These are phyloP conservation scores for Trypethelium eluteriae DNA, from an alignment of 495 filamentous ascomycete genomes.

Conservation along the genomic window DNA sequence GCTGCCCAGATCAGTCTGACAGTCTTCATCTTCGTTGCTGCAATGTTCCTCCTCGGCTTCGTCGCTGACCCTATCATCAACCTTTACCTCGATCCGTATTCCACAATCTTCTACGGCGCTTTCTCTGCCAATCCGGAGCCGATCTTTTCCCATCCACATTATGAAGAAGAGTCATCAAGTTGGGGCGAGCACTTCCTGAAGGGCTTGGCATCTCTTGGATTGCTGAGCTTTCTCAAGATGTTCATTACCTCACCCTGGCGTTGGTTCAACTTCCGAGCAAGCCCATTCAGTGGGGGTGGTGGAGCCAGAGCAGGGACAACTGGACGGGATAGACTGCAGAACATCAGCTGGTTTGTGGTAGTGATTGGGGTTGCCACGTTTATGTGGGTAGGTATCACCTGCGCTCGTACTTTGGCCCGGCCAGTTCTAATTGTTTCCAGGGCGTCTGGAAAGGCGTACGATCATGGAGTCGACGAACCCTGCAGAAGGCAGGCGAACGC, in stretches of 20 bases:
- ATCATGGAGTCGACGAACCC: constrained; percentile 55
- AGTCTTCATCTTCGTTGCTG: constrained; percentile 55
- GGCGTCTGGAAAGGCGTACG: constrained; percentile 72
- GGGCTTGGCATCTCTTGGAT: constrained; percentile 72
- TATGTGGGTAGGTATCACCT: constrained; percentile 60
- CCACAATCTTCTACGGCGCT: constrained; percentile 30
- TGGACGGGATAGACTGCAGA: constrained; percentile 64
- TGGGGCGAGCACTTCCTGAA: constrained; percentile 85
- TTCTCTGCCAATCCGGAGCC: not conserved
- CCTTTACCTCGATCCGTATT: constrained; percentile 69
- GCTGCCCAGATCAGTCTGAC: constrained; percentile 59
- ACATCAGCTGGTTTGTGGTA: constrained; percentile 68
- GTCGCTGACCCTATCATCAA: constrained; percentile 89
- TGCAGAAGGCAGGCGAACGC: constrained; percentile 67
- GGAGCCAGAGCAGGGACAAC: constrained; percentile 48
- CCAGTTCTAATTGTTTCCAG: constrained; percentile 37
- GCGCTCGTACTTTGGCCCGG: not conserved
- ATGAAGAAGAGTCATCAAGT: constrained; percentile 41
- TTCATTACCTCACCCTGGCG: constrained; percentile 67
- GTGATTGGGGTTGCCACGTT: constrained; percentile 75
- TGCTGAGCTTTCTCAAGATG: constrained; percentile 78
- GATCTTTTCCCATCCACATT: constrained; percentile 6
- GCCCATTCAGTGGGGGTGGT: constrained; percentile 40
- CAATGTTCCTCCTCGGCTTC: constrained; percentile 76
- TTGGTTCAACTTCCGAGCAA: constrained; percentile 62